Evolutionary conservation across 345 rosid genomes (phyloP), one percentile per base, ranked within the genome.

Genomic region (Salix koriyanagi): DNA sequence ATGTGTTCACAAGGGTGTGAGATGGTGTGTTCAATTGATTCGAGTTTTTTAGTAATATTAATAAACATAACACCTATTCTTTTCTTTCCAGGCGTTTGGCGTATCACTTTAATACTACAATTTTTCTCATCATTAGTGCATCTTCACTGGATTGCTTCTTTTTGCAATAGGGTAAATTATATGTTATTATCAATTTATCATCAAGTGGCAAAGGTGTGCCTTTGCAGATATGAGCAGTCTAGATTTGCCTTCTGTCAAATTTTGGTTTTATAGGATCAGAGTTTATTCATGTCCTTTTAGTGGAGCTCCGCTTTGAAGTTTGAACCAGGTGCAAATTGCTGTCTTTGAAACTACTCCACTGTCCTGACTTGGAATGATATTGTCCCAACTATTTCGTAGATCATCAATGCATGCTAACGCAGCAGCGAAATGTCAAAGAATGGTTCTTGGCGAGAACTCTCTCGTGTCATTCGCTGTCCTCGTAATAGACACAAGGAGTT

Each of bases 41-140:
- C 18, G 64, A 21, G 0, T 69, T 11, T 25, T 6, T n/a, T 58
- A n/a, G 26, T 39, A 56, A 36, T 41, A 58, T 58, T 52, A 52
- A 71, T 75, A 44, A 68, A 46, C 61, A 62, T 23, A 65, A 28
- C 74, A 26, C 15, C 56, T 12, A 77, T 83, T 79, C 69, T 77
- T 84, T 81, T 79, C 65, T 72, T 72, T 69, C 34, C 7, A 62
- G n/a, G 46, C 26, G 1, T n/a, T 30, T n/a, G 3, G 3, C 34
- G 7, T 54, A 2, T 23, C 3, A 58, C 9, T 28, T 10, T 58
- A 12, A 2, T 54, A 6, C 62, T 11, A n/a, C 25, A 58, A 10
- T n/a, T 58, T 4, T 56, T 56, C 15, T 1, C 6, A 9, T 5
- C 60, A 54, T 19, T 54, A 54, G 60, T 23, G 62, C 26, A n/a